Evolutionary conservation across 768 basidiomycete genomes (phyloP), one percentile per base, ranked within the genome.

Genomic region (Antrodiella citrinella): DNA sequence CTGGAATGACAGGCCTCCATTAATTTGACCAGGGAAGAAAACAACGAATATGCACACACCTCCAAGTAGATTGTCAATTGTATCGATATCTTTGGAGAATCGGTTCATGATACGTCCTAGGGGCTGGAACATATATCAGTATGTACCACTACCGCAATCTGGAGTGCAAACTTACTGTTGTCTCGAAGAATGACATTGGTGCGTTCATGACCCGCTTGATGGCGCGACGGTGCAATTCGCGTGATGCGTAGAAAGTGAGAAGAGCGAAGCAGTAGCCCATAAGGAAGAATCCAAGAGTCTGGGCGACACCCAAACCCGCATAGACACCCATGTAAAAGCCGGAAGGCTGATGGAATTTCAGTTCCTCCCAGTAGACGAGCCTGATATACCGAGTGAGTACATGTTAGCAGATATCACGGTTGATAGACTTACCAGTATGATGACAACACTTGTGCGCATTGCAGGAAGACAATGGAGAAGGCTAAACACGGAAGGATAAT

Each of bases 101-200:
- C 91, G 80, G 64, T 92, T 92, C 79, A 91, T 85, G 54, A 96
- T 88, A 10, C 90, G 80, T 13, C 92, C 92, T 19, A 89, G 73
- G 4, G 88, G 89, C 74, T 54, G 41, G 50, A 50, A 50, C 54
- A 48, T 18, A 48, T 30, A 20, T 40, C 50, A 22, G 26, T 11
- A 44, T 19, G 9, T 39, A 21, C 4, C 11, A 2, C 39, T 12
- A 23, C 2, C 10, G 15, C 41, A 25, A n/a, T n/a, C n/a, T n/a
- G n/a, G n/a, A 38, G 40, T 15, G 13, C 41, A 26, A n/a, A 59
- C 72, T 58, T 59, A 83, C 82, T 4, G 86, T 89, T 1, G 84
- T 91, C 61, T 94, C 92, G 61, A 91, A 94, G 70, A 91, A 93
- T 4, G 80, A 81, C 84, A 90, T 91, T 0, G 91, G 91, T 0